A percentile compares a stretch with the other conserved stretches of the same genome.
phyloP scores from a whole-genome alignment of 257 asterid genomes.

The Nicotiana otophora region DNA sequence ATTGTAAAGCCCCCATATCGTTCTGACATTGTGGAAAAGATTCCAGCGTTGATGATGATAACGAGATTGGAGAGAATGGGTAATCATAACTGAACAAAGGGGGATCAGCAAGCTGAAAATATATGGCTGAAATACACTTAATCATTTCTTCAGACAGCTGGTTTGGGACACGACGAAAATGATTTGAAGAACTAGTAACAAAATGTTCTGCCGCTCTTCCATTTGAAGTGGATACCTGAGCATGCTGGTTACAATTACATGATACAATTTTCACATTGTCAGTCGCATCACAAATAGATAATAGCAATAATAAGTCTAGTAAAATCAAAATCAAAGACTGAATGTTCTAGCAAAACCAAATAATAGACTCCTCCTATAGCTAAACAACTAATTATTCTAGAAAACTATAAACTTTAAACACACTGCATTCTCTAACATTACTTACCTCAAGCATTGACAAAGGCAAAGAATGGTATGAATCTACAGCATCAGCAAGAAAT shows the following conservation, averaged over 20 bases:
- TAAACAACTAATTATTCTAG: too few species aligned
- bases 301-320: neutral
- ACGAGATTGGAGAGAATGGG: constrained; percentile 31
- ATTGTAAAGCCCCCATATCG: constrained; percentile 8
- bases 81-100: constrained; percentile 33
- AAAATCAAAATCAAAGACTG: too few species aligned
- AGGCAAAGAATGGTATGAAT: constrained; percentile 74
- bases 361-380: too few species aligned
- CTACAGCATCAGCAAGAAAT: constrained; percentile 38
- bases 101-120: constrained; percentile 59
- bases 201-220: constrained; percentile 26
- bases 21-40: constrained; percentile 29
- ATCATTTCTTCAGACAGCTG: constrained; percentile 85
- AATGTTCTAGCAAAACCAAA: too few species aligned
- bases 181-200: constrained; percentile 25
- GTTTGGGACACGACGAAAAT: constrained; percentile 46
- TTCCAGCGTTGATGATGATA: constrained; percentile 28
- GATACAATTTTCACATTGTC: neutral
- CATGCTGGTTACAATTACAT: constrained; percentile 35
- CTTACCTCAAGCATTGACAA: constrained; percentile 80
- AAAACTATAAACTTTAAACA: too few species aligned
- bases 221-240: constrained; percentile 29
- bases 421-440: neutral
- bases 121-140: constrained; percentile 72
- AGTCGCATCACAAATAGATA: neutral